Evolutionary conservation across 2,329 filamentous ascomycete genomes (phyloP).

Genomic region (Sarocladium oryzae): DNA sequence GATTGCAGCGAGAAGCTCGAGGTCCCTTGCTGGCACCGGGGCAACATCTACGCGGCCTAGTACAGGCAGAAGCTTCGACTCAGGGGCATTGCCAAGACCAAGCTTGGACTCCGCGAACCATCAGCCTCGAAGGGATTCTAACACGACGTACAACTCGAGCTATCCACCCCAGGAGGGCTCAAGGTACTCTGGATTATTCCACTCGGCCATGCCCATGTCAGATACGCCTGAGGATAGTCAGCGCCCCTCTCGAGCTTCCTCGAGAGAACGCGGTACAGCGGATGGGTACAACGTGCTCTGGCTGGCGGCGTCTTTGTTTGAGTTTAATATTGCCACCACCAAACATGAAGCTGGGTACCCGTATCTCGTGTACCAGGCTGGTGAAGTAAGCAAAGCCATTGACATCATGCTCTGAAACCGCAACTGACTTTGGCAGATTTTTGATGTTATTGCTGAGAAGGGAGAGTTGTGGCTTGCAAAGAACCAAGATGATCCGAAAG

Average conservation of each 20-base stretch:
- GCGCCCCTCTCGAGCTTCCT: conserved; percentile 52
- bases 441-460: conserved; percentile 91
- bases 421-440: conserved; percentile 46
- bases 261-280: conserved; percentile 47
- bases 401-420: neutral
- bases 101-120: conserved; percentile 42
- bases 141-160: conserved; percentile 44
- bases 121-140: conserved; percentile 46
- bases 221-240: conserved; percentile 53
- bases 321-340: conserved; percentile 92
- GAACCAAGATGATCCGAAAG: conserved; percentile 83
- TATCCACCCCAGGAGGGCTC: conserved; percentile 36
- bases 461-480: conserved; percentile 96
- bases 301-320: conserved; percentile 87
- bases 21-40: conserved; percentile 34
- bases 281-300: conserved; percentile 72
- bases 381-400: conserved; percentile 57
- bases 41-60: conserved; percentile 42
- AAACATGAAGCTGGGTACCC: conserved; percentile 92
- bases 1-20: conserved; percentile 43
- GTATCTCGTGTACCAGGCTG: conserved; percentile 90
- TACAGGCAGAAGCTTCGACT: conserved; percentile 55
- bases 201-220: conserved; percentile 76
- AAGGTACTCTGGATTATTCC: conserved; percentile 73
- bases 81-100: conserved; percentile 41